Evolutionary conservation across 768 basidiomycete genomes (phyloP).

Genomic region (Hypholoma fasciculare): DNA sequence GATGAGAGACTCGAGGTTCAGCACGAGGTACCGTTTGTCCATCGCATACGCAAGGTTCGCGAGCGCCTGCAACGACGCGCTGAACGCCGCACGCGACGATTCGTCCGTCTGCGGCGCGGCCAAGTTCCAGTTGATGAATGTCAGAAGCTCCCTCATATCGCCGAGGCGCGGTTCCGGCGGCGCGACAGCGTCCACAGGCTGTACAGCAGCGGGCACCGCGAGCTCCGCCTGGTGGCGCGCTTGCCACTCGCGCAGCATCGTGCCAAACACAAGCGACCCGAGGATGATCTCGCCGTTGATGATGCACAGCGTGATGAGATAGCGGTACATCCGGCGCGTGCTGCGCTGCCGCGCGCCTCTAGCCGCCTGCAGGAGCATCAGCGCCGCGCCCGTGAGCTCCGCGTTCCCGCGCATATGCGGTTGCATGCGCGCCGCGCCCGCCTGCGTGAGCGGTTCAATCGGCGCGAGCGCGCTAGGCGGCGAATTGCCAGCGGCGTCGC

Average conservation of each 20-base stretch:
- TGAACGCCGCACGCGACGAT: slow-evolving; percentile 9
- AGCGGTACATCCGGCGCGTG: slow-evolving; percentile 59
- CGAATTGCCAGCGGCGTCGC: slow-evolving; percentile 1
- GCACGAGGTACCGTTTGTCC: slow-evolving; percentile 46
- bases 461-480: neutral
- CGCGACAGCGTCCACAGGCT: neutral
- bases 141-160: slow-evolving; percentile 10
- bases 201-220: neutral
- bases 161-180: neutral
- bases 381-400: slow-evolving; percentile 42
- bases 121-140: slow-evolving; percentile 11
- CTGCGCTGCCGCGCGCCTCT: slow-evolving; percentile 55
- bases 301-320: slow-evolving; percentile 62
- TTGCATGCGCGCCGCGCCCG: neutral
- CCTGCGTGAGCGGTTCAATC: neutral
- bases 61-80: slow-evolving; percentile 55
- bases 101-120: slow-evolving; percentile 10
- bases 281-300: slow-evolving; percentile 79
- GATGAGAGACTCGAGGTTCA: slow-evolving; percentile 45
- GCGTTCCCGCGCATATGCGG: neutral
- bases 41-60: slow-evolving; percentile 56
- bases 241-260: slow-evolving; percentile 66
- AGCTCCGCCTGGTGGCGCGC: slow-evolving; percentile 25
- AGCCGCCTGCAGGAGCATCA: slow-evolving; percentile 53
- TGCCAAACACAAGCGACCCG: slow-evolving; percentile 69